Percentiles rank a stretch among this genome's conserved stretches.
These are phyloP conservation scores for Schizosaccharomyces versatilis DNA, from an alignment of 1,139 yeast species.

Conservation along the genomic window DNA sequence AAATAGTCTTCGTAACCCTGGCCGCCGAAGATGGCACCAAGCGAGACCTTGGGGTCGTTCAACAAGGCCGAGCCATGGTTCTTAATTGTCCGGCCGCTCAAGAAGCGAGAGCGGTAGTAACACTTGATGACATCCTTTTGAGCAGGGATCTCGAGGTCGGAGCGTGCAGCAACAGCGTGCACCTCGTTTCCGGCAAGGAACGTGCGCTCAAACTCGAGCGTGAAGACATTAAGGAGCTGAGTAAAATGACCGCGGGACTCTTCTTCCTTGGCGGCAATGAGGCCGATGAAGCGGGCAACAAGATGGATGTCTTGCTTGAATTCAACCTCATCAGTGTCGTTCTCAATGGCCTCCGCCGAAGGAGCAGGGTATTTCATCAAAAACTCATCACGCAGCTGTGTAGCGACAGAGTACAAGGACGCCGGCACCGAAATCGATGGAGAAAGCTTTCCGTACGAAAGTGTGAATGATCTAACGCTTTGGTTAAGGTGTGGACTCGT, in stretches of 20 bases:
- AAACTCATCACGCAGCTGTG: constrained; percentile 76
- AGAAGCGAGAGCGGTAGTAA: constrained; percentile 35
- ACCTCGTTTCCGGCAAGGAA: constrained; percentile 61
- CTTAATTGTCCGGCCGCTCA: constrained; percentile 28
- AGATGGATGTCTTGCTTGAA: constrained; percentile 85
- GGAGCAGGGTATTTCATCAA: constrained; percentile 25
- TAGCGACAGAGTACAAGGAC: constrained; percentile 51
- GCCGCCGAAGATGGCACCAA: constrained; percentile 87
- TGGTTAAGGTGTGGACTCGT: constrained; percentile 26
- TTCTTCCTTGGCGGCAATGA: constrained; percentile 37
- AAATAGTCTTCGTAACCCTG: constrained; percentile 98
- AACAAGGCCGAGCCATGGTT: constrained; percentile 42
- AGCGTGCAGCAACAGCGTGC: constrained; percentile 63
- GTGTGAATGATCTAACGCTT: constrained; percentile 22
- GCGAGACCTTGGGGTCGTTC: constrained; percentile 37
- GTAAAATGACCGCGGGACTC: constrained; percentile 36
- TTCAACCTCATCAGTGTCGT: constrained; percentile 70
- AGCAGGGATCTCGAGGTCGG: constrained; percentile 28
- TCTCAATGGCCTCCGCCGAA: constrained; percentile 32
- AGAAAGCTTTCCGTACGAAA: constrained; percentile 22
- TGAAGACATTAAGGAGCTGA: constrained; percentile 45
- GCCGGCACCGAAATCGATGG: constrained; percentile 76
- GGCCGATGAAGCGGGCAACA: constrained; percentile 65
- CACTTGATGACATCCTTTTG: constrained; percentile 54
- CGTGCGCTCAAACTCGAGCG: constrained; percentile 64